Evolutionary conservation across 2,329 filamentous ascomycete species (phyloP), one percentile per base, ranked within the genome.

Genomic region (Monilinia aucupariae): DNA sequence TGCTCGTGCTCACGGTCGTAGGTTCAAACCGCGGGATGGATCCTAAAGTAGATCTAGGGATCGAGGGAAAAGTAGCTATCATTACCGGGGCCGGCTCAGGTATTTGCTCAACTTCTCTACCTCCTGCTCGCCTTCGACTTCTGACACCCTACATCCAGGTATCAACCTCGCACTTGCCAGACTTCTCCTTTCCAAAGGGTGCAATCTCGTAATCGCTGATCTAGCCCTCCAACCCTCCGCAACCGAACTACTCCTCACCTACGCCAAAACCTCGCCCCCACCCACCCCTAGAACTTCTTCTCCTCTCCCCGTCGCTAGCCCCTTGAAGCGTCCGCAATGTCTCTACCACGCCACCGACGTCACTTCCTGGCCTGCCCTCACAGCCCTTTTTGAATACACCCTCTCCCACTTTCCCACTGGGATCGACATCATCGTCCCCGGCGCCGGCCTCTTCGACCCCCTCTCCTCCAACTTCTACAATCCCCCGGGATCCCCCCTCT

Each of bases 361-460:
- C 0, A 76, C 76, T 0, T 74, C 73, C 0, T 81, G 78, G 79
- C 64, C 69, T 1, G 74, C 74, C 2, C 67, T 81, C 0, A 43
- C 70, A 1, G 60, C 60, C 15, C 73, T 77, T 60, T 78, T 80
- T 48, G 67, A 73, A 6, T 63, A 64, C 2, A 70, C 77, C 0
- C 32, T 75, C 0, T 27, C 60, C 0, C 72, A 76, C 27, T 80
- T 80, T 60, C 68, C 67, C 8, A 49, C 34, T 2, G 51, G 53
- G 15, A 43, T 68, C 12, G 68, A 71, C 60, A 73, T 81, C 20
- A 69, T 80, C 3, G 79, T 77, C 25, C 78, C 79, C 0, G 78
- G 78, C 0, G 79, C 79, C 0, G 79, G 79, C 9, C 72, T 81
- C 7, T 81, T 77, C 53, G 79, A 81, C 63, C 79, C 79, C 13